phyloP scores from a whole-genome alignment of 495 filamentous ascomycete genomes.

The Aspergillus nidulans region DNA sequence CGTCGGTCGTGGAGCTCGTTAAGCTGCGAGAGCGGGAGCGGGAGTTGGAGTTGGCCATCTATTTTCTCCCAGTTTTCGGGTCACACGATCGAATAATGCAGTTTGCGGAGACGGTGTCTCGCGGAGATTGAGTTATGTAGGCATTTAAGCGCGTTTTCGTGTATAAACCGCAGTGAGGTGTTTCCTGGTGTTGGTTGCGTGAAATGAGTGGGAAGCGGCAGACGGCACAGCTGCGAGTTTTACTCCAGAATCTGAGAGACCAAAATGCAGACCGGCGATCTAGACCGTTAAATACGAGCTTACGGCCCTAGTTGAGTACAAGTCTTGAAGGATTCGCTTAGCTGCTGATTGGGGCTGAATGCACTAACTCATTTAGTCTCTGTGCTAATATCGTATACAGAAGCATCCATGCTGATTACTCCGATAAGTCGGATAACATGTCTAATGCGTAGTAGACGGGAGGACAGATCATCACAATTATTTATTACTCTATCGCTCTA shows the following conservation, averaged over 20 bases:
- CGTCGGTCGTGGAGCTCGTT: conserved; percentile 26
- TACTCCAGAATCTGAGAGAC: too few relatives aligned
- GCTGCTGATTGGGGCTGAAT: neutral
- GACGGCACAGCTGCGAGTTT: too few relatives aligned
- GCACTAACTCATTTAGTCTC: conserved; percentile 5
- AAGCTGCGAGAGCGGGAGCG: conserved; percentile 35
- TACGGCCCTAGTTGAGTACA: neutral
- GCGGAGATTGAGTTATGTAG: neutral
- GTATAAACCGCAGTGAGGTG: neutral
- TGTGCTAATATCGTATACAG: neutral
- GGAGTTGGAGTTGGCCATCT: conserved; percentile 18
- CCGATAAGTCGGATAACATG: too few relatives aligned
- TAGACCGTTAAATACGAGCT: neutral
- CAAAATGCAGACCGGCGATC: neutral
- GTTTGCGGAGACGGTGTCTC: neutral
- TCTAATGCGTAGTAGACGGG: too few relatives aligned
- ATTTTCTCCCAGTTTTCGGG: too few relatives aligned
- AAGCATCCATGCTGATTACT: neutral
- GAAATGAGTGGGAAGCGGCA: neutral
- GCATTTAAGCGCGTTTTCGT: neutral
- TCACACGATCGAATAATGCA: too few relatives aligned
- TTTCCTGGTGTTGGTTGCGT: neutral
- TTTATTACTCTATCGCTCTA: conserved; percentile 4
- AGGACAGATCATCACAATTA: neutral
- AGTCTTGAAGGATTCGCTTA: conserved; percentile 3